A percentile compares a stretch with the other conserved stretches of the same genome.
phyloP scores from a whole-genome alignment of 495 filamentous ascomycete genomes.

The Neurospora tetraspora region DNA sequence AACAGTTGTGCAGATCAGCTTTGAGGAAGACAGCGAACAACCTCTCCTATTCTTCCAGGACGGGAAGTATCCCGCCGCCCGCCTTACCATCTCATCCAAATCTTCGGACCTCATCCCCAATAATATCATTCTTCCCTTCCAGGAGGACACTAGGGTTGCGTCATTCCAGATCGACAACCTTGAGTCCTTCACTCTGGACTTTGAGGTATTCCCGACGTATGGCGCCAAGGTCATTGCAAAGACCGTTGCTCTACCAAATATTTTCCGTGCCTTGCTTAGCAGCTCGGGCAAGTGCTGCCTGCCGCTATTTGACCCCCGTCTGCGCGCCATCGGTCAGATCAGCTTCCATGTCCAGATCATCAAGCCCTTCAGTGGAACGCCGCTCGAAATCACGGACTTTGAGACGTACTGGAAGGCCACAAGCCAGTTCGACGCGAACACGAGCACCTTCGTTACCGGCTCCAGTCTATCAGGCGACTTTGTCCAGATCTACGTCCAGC shows the following conservation, averaged over 20 bases:
- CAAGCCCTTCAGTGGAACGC: constrained; percentile 88
- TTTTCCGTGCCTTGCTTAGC: constrained; percentile 63
- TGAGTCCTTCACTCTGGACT: constrained; percentile 87
- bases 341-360: constrained; percentile 92
- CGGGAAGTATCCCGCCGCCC: constrained; percentile 88
- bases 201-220: constrained; percentile 95
- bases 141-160: constrained; percentile 83
- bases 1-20: constrained; percentile 83
- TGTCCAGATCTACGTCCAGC: constrained; percentile 79
- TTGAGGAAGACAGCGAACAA: constrained; percentile 58
- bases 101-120: constrained; percentile 90
- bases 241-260: constrained; percentile 77
- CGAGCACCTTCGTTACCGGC: constrained; percentile 80
- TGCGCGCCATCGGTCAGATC: constrained; percentile 90
- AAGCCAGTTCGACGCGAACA: constrained; percentile 64
- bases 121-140: constrained; percentile 88
- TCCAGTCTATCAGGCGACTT: constrained; percentile 93
- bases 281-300: constrained; percentile 75
- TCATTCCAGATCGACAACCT: constrained; percentile 94
- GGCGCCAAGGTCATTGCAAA: constrained; percentile 95
- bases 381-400: constrained; percentile 92
- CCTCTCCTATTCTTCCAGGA: constrained; percentile 88
- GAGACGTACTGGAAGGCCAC: constrained; percentile 99
- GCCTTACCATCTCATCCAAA: constrained; percentile 93
- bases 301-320: constrained; percentile 82